phyloP scores from a whole-genome alignment of 495 filamentous ascomycete species.

The Chaetomium fimeti region DNA sequence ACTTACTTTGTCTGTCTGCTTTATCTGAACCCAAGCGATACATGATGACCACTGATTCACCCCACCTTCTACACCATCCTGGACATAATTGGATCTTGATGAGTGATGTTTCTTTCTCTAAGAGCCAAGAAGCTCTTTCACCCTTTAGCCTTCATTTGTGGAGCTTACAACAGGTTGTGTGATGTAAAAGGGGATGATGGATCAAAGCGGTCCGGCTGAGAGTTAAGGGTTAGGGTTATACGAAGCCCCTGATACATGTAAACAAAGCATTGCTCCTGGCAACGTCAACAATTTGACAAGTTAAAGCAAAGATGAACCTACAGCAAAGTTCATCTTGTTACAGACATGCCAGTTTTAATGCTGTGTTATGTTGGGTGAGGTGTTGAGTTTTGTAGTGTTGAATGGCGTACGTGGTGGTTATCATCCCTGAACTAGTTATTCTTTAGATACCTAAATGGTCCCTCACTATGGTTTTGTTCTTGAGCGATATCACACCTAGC shows the following conservation, averaged over 20 bases:
- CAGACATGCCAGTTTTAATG: neutral
- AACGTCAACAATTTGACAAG: neutral
- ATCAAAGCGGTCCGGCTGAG: neutral
- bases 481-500: no score
- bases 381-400: neutral
- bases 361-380: neutral
- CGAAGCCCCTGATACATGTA: neutral
- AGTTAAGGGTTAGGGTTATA: slow-evolving; percentile 5
- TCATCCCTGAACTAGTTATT: neutral
- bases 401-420: neutral
- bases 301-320: no score
- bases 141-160: neutral
- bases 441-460: no score
- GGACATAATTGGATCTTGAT: no score
- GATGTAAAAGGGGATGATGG: neutral
- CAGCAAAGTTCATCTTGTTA: neutral
- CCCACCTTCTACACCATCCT: neutral
- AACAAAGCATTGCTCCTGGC: neutral
- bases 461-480: neutral
- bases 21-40: neutral
- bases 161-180: neutral
- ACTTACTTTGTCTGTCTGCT: neutral
- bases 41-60: neutral
- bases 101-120: neutral
- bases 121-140: neutral